Percentiles rank a stretch among this genome's conserved stretches.
Evolutionary conservation across 495 filamentous ascomycete genomes (phyloP).

Genomic region (Penicillium soppii): DNA sequence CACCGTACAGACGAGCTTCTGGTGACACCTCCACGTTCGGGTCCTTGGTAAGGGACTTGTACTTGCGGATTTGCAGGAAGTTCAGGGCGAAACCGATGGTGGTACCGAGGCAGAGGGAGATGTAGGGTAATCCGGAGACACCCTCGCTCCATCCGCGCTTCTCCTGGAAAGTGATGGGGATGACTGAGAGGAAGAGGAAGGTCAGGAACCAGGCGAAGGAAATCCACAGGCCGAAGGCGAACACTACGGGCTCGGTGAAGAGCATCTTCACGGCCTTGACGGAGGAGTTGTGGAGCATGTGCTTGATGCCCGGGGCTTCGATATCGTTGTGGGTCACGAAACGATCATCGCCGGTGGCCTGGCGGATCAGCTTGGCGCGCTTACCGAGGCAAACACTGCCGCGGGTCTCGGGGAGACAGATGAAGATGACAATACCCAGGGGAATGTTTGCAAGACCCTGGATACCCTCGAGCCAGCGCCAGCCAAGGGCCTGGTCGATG

Average conservation of each 20-base stretch:
- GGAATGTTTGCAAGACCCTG: slow-evolving; percentile 70
- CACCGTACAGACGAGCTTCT: slow-evolving; percentile 58
- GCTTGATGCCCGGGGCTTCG: slow-evolving; percentile 35
- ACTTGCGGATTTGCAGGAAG: slow-evolving; percentile 58
- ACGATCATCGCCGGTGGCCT: slow-evolving; percentile 58
- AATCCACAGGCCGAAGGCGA: slow-evolving; percentile 73
- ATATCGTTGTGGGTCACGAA: slow-evolving; percentile 68
- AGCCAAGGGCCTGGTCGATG: slow-evolving; percentile 64
- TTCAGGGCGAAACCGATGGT: slow-evolving; percentile 60
- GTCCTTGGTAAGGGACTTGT: slow-evolving; percentile 58
- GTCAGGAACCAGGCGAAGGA: slow-evolving; percentile 69
- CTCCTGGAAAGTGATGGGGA: slow-evolving; percentile 69
- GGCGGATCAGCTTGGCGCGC: slow-evolving; percentile 57
- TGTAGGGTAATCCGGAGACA: slow-evolving; percentile 72
- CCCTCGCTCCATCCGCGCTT: slow-evolving; percentile 66
- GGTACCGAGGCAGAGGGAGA: slow-evolving; percentile 64
- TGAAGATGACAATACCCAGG: slow-evolving; percentile 49
- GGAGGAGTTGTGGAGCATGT: slow-evolving; percentile 41
- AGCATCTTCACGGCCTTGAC: slow-evolving; percentile 65
- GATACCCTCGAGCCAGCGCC: slow-evolving; percentile 82
- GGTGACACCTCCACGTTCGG: slow-evolving; percentile 52
- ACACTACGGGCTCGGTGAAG: slow-evolving; percentile 70
- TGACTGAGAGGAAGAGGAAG: slow-evolving; percentile 74
- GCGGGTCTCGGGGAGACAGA: slow-evolving; percentile 72
- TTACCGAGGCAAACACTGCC: slow-evolving; percentile 54